These are phyloP conservation scores for Adansonia rubrostipa DNA, from an alignment of 441 rosid species.

Conservation along the genomic window DNA sequence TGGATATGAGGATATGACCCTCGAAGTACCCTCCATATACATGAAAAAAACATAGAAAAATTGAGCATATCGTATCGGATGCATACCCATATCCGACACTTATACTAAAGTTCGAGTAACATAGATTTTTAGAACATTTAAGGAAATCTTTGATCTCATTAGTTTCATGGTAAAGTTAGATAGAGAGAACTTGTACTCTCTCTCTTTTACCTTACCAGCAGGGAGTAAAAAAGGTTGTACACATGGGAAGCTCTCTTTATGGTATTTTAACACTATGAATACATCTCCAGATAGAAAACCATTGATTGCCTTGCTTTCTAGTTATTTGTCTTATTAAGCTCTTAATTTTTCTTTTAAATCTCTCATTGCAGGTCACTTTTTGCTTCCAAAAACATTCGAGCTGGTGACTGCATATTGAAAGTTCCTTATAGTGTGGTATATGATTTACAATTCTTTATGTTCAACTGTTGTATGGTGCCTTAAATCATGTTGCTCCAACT, in stretches of 20 bases:
- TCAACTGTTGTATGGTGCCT: slow-evolving; percentile 19
- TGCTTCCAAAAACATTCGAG: slow-evolving; percentile 56
- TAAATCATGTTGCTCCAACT: no score
- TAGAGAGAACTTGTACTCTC: not conserved
- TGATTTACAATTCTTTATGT: not conserved
- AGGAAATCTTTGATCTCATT: not conserved
- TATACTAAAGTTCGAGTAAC: no score
- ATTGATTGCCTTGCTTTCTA: not conserved
- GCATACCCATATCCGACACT: no score
- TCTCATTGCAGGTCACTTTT: slow-evolving; percentile 57
- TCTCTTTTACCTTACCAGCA: slow-evolving; percentile 6
- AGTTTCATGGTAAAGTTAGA: not conserved
- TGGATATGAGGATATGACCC: no score
- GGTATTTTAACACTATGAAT: not conserved
- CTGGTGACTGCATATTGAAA: slow-evolving; percentile 72
- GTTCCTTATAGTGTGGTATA: slow-evolving; percentile 70
- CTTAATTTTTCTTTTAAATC: not conserved
- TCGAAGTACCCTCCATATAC: no score
- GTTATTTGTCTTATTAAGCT: not conserved
- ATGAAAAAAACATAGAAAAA: no score
- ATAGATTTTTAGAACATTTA: not conserved
- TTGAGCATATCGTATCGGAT: no score
- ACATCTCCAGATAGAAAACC: slow-evolving; percentile 15
- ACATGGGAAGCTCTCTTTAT: slow-evolving; percentile 10
- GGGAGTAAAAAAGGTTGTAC: slow-evolving; percentile 16